Evolutionary conservation across 108 stramenopile species (phyloP), one percentile per base, ranked within the genome.

Genomic region (Nitzschia inconspicua): DNA sequence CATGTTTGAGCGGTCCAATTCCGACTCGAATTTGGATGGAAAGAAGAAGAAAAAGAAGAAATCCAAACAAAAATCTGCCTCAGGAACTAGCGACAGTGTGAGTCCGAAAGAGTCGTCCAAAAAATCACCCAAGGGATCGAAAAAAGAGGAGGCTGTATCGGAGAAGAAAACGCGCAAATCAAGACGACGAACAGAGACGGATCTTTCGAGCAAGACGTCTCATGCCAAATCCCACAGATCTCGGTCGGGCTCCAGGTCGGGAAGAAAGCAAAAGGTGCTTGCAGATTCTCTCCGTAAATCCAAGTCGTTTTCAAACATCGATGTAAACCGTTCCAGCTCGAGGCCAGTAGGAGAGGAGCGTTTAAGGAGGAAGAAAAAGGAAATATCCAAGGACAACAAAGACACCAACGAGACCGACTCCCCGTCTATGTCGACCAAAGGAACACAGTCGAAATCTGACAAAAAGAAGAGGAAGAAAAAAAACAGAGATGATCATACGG

Each of bases 381-480:
- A 39, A 14, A 11, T 14, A 11, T 39, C 11, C 5, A 46, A 6
- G 1, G 2, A 16, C 48, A 28, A 13, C 22, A 37, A 11, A 2
- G 48, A 49, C 4, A 10, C 6, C 6, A 11, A 23, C 26, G 3
- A 18, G 2, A 47, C 26, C n/a, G n/a, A n/a, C n/a, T n/a, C n/a
- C n/a, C n/a, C n/a, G n/a, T n/a, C n/a, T 47, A 27, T 47, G 3
- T 47, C 47, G 16, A 49, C 26, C 5, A 44, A 42, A 28, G 31
- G 35, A 1, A 61, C 34, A 29, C 31, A 60, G 11, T 60, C 60
- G 30, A 47, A 34, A 46, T 5, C 32, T 13, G 27, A 47, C 32
- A 47, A 46, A 46, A 60, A 60, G 59, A 47, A 46, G 23, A 60
- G 32, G 23, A 60, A 47, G 29, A 9, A 46, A 19, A 58, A 42